These are phyloP conservation scores for Osmanthus fragrans DNA, from an alignment of 257 asterid species.

Conservation along the genomic window DNA sequence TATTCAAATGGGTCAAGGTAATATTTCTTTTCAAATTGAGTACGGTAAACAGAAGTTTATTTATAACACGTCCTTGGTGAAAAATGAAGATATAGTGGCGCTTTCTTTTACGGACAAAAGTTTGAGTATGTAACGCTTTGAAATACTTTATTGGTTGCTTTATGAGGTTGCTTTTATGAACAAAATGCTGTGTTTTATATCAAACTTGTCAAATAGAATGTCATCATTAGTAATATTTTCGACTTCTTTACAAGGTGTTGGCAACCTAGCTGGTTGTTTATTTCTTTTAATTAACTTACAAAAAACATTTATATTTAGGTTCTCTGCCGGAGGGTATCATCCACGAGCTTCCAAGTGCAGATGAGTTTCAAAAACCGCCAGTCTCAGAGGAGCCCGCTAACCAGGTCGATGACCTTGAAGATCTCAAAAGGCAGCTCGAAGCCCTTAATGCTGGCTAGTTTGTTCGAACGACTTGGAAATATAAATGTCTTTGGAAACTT, in stretches of 20 bases:
- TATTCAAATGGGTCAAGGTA: not conserved
- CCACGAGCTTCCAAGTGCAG: constrained; percentile 91
- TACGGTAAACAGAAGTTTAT: not conserved
- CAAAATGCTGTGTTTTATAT: not conserved
- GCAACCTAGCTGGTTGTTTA: not conserved
- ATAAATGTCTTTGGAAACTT: not conserved
- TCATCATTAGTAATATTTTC: not conserved
- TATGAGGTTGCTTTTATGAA: not conserved
- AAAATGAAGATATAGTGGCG: not conserved
- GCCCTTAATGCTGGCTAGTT: constrained; percentile 62
- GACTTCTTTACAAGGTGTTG: not conserved
- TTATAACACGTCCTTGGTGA: not conserved
- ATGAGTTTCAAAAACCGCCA: constrained; percentile 49
- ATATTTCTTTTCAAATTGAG: not conserved
- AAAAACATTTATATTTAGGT: constrained; percentile 39
- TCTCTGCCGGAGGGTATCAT: constrained; percentile 77
- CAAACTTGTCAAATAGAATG: not conserved
- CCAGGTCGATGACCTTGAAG: constrained; percentile 69
- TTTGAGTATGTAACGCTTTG: not conserved
- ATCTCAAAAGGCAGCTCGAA: constrained; percentile 78
- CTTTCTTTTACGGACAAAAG: not conserved
- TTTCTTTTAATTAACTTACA: not conserved
- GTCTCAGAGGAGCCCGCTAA: constrained; percentile 35
- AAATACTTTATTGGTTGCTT: not conserved
- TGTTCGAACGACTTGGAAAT: not conserved